phyloP scores from a whole-genome alignment of 2,329 filamentous ascomycete genomes.

The Rhynchosporium graminicola region DNA sequence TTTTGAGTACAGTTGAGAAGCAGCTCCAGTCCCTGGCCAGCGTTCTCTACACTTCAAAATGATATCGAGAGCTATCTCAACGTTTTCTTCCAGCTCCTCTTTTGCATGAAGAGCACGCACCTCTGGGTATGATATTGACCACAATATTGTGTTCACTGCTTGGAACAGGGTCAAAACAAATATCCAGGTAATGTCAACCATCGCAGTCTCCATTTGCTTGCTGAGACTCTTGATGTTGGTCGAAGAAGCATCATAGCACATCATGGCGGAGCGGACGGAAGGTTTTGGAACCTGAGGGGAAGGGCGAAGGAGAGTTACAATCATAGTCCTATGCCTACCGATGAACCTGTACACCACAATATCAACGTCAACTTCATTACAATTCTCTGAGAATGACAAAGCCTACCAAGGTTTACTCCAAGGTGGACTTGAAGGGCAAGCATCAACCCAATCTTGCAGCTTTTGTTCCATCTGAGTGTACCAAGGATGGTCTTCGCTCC shows the following conservation, averaged over 20 bases:
- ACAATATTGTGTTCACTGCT: constrained; percentile 87
- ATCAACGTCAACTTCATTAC: constrained; percentile 24
- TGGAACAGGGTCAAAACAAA: constrained; percentile 89
- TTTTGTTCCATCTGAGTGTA: constrained; percentile 78
- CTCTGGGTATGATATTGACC: constrained; percentile 85
- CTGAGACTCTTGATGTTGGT: constrained; percentile 81
- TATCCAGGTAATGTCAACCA: constrained; percentile 89
- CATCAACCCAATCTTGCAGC: constrained; percentile 76
- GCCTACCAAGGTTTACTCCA: constrained; percentile 78
- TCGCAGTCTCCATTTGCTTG: constrained; percentile 73
- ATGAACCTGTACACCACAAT: constrained; percentile 54
- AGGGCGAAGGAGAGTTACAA: constrained; percentile 84
- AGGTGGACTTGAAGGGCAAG: constrained; percentile 66
- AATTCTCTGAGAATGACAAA: background rate
- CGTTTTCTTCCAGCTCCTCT: constrained; percentile 74
- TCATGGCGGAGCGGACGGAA: constrained; percentile 72
- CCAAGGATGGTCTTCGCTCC: constrained; percentile 82
- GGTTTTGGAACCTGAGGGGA: constrained; percentile 91
- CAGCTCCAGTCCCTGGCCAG: constrained; percentile 88
- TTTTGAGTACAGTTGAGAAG: constrained; percentile 82
- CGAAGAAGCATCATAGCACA: constrained; percentile 80
- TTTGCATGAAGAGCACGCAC: constrained; percentile 72
- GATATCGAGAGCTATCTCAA: constrained; percentile 74
- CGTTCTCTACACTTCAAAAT: constrained; percentile 79
- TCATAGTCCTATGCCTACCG: constrained; percentile 79